Evolutionary conservation across 768 basidiomycete genomes (phyloP).

Genomic region (Phylloporus sp.): DNA sequence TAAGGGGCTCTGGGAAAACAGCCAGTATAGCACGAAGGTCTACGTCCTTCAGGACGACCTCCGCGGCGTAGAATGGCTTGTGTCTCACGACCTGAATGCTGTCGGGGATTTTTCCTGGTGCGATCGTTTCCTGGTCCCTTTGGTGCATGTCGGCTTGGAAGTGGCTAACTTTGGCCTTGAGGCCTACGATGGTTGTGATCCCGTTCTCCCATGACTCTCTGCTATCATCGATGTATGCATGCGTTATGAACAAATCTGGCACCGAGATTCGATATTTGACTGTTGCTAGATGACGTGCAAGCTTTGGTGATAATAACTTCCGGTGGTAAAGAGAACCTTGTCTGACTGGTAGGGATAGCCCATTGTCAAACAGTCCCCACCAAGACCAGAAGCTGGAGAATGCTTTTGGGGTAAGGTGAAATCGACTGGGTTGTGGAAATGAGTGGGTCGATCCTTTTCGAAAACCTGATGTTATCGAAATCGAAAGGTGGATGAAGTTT

Average conservation of each 20-base stretch:
- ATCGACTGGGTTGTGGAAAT: slow-evolving; percentile 48
- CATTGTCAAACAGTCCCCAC: slow-evolving; percentile 82
- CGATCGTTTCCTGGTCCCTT: slow-evolving; percentile 72
- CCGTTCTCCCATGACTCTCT: slow-evolving; percentile 79
- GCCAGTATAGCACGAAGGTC: slow-evolving; percentile 78
- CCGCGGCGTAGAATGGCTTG: slow-evolving; percentile 85
- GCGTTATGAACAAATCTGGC: slow-evolving; percentile 75
- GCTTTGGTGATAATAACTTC: slow-evolving; percentile 73
- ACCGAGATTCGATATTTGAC: slow-evolving; percentile 84
- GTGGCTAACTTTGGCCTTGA: slow-evolving; percentile 76
- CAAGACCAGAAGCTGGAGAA: slow-evolving; percentile 91
- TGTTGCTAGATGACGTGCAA: slow-evolving; percentile 83
- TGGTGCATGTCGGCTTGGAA: slow-evolving; percentile 92
- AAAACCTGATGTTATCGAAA: slow-evolving; percentile 73
- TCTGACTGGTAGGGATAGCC: slow-evolving; percentile 75
- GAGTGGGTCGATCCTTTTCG: slow-evolving; percentile 16
- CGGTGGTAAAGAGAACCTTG: slow-evolving; percentile 80
- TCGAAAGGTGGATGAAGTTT: slow-evolving; percentile 88
- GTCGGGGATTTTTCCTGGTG: slow-evolving; percentile 51
- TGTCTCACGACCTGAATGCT: slow-evolving; percentile 59
- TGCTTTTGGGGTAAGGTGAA: slow-evolving; percentile 80
- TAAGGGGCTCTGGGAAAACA: slow-evolving; percentile 67
- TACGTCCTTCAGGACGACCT: slow-evolving; percentile 71
- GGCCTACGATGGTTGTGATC: slow-evolving; percentile 72
- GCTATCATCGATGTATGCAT: slow-evolving; percentile 79